These are phyloP conservation scores for Magnusiomyces magnusii DNA, from an alignment of 1,139 yeast species.

Conservation along the genomic window DNA sequence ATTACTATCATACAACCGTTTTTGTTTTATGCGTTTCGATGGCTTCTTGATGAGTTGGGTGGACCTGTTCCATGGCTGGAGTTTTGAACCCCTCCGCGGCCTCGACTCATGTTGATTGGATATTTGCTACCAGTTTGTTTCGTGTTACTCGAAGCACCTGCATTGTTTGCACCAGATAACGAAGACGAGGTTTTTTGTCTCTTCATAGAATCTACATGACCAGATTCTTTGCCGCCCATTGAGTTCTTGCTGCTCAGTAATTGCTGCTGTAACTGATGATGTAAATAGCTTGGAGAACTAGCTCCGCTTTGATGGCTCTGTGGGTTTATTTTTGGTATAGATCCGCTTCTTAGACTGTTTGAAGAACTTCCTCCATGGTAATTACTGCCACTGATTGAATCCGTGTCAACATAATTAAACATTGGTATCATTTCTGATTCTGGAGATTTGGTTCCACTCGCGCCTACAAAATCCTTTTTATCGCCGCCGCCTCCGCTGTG, in stretches of 20 bases:
- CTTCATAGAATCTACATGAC: neutral
- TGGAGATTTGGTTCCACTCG: neutral
- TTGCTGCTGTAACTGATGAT: neutral
- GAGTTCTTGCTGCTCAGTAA: conserved; percentile 17
- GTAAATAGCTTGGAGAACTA: neutral
- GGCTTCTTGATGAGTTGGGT: neutral
- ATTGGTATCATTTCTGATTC: neutral
- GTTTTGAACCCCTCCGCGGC: conserved; percentile 34
- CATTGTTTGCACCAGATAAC: neutral
- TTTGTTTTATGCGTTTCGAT: neutral
- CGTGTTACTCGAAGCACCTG: neutral
- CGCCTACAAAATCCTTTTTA: neutral
- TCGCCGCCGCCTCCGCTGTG: neutral
- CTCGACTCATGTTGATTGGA: conserved; percentile 15
- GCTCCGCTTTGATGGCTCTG: neutral
- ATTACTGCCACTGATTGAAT: neutral
- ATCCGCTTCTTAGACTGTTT: neutral
- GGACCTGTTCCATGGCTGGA: conserved; percentile 8
- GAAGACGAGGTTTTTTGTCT: neutral
- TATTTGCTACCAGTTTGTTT: neutral
- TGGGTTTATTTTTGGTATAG: neutral
- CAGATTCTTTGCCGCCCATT: neutral
- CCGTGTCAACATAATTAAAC: neutral
- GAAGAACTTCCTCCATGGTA: neutral
- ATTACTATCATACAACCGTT: too few relatives aligned